phyloP scores from a whole-genome alignment of 2,329 filamentous ascomycete species.

The Domatiomyces globalis region DNA sequence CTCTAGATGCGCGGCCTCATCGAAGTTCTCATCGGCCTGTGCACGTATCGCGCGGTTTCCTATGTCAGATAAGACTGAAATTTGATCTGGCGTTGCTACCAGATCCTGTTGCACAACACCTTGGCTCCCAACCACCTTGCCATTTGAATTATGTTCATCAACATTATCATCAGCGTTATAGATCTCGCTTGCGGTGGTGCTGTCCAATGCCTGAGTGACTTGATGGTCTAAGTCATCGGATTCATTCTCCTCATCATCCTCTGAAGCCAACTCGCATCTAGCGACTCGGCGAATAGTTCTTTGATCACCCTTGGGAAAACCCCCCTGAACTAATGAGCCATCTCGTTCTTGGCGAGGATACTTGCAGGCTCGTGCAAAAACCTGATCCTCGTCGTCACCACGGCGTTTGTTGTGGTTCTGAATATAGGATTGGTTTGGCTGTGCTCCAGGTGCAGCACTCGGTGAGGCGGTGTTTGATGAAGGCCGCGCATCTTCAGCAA shows the following conservation, averaged over 20 bases:
- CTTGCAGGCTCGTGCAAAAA: background rate
- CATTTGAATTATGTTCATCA: background rate
- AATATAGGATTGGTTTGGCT: background rate
- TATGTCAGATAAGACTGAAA: background rate
- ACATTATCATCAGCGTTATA: background rate
- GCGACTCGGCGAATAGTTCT: too few species aligned
- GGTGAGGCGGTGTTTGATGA: background rate
- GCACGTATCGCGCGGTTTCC: background rate
- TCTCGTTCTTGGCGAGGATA: background rate
- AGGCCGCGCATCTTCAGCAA: background rate
- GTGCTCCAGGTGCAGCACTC: background rate
- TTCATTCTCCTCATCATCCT: background rate
- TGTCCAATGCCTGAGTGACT: background rate
- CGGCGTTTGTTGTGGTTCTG: background rate
- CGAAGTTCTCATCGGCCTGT: background rate
- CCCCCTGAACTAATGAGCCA: background rate
- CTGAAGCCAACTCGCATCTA: too few species aligned
- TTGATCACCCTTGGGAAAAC: background rate
- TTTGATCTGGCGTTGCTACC: background rate
- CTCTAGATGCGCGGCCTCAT: slow-evolving; percentile 4
- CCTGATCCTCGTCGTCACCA: background rate
- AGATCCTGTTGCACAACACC: background rate
- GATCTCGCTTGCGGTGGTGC: background rate
- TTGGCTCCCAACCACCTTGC: background rate
- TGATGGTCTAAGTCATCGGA: background rate